A percentile compares a stretch with the other conserved stretches of the same genome.
Evolutionary conservation across 2,329 filamentous ascomycete genomes (phyloP).

Genomic region (Nothopassalora personata): DNA sequence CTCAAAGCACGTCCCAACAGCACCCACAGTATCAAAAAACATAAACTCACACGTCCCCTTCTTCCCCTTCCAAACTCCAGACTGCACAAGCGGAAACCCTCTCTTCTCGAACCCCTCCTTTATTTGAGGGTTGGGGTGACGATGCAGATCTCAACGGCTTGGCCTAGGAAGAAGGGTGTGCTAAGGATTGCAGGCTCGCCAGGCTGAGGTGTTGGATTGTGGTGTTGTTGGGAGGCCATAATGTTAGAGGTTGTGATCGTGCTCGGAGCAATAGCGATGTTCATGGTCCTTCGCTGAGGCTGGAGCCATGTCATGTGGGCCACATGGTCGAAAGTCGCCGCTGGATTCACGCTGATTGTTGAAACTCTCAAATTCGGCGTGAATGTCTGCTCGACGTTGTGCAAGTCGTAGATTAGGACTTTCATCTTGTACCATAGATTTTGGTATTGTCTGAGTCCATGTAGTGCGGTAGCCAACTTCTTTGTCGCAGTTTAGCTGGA

Average conservation of each 20-base stretch:
- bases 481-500: background rate
- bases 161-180: slow-evolving; percentile 5
- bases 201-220: background rate
- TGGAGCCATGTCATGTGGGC: slow-evolving; percentile 19
- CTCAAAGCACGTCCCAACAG: slow-evolving; percentile 10
- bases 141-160: slow-evolving; percentile 8
- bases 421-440: background rate
- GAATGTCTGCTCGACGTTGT: slow-evolving; percentile 9
- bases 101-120: slow-evolving; percentile 6
- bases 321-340: slow-evolving; percentile 16
- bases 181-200: background rate
- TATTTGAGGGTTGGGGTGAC: slow-evolving; percentile 2
- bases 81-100: slow-evolving; percentile 7
- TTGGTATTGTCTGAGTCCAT: background rate
- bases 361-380: slow-evolving; percentile 6
- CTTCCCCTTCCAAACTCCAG: slow-evolving; percentile 9
- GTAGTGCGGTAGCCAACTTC: background rate
- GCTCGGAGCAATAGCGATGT: too few species aligned
- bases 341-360: slow-evolving; percentile 16
- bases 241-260: too few species aligned
- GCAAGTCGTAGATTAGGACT: slow-evolving; percentile 2
- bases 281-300: too few species aligned
- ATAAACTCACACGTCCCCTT: slow-evolving; percentile 10
- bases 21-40: slow-evolving; percentile 8
- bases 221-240: too few species aligned